Evolutionary conservation across 2,329 filamentous ascomycete genomes (phyloP).

Genomic region (Samsoniella hepiali): DNA sequence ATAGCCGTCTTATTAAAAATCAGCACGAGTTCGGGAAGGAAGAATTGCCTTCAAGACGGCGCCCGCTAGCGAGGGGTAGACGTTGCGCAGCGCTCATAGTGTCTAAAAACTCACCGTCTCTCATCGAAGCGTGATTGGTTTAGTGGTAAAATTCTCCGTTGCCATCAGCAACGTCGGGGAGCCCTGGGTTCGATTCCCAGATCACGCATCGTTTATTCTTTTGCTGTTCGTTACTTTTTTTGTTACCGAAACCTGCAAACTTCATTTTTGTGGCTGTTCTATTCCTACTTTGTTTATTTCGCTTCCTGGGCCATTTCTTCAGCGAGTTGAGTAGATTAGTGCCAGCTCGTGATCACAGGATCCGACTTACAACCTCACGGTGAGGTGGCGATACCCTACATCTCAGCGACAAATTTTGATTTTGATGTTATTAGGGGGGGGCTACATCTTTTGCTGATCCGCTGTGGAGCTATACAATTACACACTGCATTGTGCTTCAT

Average conservation of each 20-base stretch:
- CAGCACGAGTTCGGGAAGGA: too few species aligned
- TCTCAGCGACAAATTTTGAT: background rate
- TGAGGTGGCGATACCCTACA: background rate
- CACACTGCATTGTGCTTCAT: background rate
- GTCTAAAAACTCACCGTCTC: rapidly evolving
- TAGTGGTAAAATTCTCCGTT: slow-evolving; percentile 26
- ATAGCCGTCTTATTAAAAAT: too few species aligned
- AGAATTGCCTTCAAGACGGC: background rate
- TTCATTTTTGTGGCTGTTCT: too few species aligned
- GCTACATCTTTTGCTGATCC: too few species aligned
- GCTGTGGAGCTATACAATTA: too few species aligned
- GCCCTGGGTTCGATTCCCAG: slow-evolving; percentile 25
- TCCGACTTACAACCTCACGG: background rate
- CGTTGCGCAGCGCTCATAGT: background rate
- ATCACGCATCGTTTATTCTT: slow-evolving; percentile 20
- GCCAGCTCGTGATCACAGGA: too few species aligned
- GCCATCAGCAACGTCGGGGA: slow-evolving; percentile 24
- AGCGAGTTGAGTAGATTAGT: too few species aligned
- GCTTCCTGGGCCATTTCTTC: background rate
- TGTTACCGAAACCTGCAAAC: too few species aligned
- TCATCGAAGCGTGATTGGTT: slow-evolving; percentile 24
- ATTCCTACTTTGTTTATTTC: background rate
- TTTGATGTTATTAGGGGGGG: too few species aligned
- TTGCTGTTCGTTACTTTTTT: background rate
- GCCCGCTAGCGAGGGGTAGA: too few species aligned